A percentile compares a stretch with the other conserved stretches of the same genome.
phyloP scores from a whole-genome alignment of 441 rosid genomes.

The Geranium incanum region DNA sequence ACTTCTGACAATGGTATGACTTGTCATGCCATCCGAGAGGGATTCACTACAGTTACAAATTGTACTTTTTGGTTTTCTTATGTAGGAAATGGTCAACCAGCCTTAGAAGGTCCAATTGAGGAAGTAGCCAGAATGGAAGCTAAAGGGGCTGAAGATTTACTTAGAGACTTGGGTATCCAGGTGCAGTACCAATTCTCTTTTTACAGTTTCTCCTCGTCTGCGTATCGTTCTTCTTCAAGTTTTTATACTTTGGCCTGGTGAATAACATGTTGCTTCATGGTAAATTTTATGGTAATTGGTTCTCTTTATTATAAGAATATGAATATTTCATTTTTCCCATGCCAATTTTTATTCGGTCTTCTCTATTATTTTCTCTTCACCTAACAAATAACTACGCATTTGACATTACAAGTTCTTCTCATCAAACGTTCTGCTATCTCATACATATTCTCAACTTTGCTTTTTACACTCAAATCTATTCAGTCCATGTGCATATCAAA shows the following conservation, averaged over 20 bases:
- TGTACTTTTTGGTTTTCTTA: conserved; percentile 10
- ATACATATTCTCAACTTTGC: not conserved
- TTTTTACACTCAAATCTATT: not conserved
- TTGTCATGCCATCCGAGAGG: not conserved
- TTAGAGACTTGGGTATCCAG: conserved; percentile 65
- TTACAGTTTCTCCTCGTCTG: not conserved
- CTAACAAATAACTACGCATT: not conserved
- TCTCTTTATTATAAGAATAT: not conserved
- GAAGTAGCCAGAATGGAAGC: conserved; percentile 74
- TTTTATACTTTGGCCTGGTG: not conserved
- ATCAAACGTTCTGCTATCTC: not conserved
- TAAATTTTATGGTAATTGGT: not conserved
- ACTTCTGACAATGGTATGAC: not conserved
- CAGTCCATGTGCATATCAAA: conserved; percentile 2
- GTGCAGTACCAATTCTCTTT: conserved; percentile 31
- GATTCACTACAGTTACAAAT: not conserved
- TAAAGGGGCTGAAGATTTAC: conserved; percentile 63
- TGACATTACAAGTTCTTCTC: conserved; percentile 5
- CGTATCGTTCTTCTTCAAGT: not conserved
- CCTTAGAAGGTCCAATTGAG: conserved; percentile 87
- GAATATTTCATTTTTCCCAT: not conserved
- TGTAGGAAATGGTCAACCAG: conserved; percentile 49
- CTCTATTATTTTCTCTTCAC: not conserved
- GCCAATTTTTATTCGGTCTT: not conserved
- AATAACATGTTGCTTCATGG: not conserved